phyloP scores from a whole-genome alignment of 768 basidiomycete genomes.

The Cyathus striatus region DNA sequence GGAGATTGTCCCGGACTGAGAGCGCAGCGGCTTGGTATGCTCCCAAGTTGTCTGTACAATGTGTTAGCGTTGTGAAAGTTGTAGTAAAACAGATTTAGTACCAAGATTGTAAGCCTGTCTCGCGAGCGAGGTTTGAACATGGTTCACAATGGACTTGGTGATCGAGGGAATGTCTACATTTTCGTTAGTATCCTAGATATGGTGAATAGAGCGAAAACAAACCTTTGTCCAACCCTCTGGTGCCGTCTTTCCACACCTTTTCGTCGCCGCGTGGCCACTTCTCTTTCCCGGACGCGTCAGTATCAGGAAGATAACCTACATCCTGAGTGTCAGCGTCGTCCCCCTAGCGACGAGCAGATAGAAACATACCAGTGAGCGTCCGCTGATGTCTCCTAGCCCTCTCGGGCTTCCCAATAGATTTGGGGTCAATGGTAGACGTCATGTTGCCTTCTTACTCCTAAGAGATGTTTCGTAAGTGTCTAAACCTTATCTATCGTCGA shows the following conservation, averaged over 20 bases:
- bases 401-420: conserved; percentile 58
- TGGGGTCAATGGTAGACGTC: conserved; percentile 64
- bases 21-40: conserved; percentile 92
- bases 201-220: neutral
- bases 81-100: conserved; percentile 11
- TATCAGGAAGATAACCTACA: conserved; percentile 74
- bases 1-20: conserved; percentile 81
- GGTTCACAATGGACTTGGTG: conserved; percentile 72
- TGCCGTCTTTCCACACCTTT: conserved; percentile 61
- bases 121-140: conserved; percentile 86
- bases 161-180: conserved; percentile 52
- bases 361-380: conserved; percentile 51
- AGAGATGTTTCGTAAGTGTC: too few species aligned
- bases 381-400: conserved; percentile 63
- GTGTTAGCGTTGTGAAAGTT: neutral
- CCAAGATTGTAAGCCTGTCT: conserved; percentile 88
- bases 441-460: too few species aligned
- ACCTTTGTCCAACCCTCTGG: conserved; percentile 58
- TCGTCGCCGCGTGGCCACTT: conserved; percentile 85
- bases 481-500: too few species aligned
- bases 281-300: conserved; percentile 71
- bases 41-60: conserved; percentile 59
- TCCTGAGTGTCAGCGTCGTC: conserved; percentile 1
- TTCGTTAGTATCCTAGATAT: neutral
- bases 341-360: neutral